These are phyloP conservation scores for Jackrogersella minutella DNA, from an alignment of 495 filamentous ascomycete species.

Conservation along the genomic window DNA sequence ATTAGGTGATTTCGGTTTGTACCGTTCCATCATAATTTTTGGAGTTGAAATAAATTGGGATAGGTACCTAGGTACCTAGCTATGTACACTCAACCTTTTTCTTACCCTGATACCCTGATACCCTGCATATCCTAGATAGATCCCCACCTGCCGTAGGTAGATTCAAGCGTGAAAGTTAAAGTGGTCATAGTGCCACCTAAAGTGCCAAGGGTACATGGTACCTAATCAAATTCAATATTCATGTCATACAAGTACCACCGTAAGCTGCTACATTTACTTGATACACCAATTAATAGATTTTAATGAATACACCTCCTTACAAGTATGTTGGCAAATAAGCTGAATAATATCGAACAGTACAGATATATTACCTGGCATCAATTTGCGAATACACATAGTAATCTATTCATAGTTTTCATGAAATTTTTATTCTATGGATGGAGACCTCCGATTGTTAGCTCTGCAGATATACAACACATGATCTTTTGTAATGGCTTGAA, in stretches of 20 bases:
- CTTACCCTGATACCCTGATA: too few relatives aligned
- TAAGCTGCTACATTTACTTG: background rate
- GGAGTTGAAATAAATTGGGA: conserved; percentile 6
- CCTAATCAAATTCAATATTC: too few relatives aligned
- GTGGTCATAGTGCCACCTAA: conserved; percentile 16
- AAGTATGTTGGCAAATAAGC: too few relatives aligned
- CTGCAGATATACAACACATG: conserved; percentile 13
- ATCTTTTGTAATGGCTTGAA: conserved; percentile 15
- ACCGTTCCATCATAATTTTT: conserved; percentile 18
- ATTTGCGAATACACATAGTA: background rate
- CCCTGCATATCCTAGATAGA: too few relatives aligned
- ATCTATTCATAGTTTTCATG: too few relatives aligned
- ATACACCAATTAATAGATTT: background rate
- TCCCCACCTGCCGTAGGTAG: too few relatives aligned
- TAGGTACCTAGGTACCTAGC: conserved; percentile 11
- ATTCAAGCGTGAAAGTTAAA: too few relatives aligned
- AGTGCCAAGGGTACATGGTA: background rate
- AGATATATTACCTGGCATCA: background rate
- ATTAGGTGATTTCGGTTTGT: background rate
- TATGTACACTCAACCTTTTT: too few relatives aligned
- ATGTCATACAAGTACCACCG: background rate
- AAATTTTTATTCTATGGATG: conserved; percentile 3
- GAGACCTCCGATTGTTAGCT: background rate
- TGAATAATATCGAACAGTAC: too few relatives aligned
- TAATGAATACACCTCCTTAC: background rate